Percentiles rank a stretch among this genome's conserved stretches.
Evolutionary conservation across 352 stramenopile species (phyloP).

Genomic region (Discostella stelligera): DNA sequence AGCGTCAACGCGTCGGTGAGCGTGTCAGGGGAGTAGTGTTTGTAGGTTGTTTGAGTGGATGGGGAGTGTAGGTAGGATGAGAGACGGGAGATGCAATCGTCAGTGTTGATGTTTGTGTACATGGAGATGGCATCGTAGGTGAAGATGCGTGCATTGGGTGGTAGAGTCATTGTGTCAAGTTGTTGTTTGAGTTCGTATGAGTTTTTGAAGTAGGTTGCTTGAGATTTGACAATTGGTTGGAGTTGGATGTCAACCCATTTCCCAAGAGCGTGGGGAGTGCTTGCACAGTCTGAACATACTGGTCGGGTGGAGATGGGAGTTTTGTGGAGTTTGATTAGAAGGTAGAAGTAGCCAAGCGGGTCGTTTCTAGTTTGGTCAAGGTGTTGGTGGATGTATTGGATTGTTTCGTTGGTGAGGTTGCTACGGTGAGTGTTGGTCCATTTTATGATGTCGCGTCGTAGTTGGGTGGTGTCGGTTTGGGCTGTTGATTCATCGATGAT

Average conservation of each 20-base stretch:
- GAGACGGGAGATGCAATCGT: too few relatives aligned
- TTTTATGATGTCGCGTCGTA: neutral
- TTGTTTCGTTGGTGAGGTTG: neutral
- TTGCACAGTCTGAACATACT: conserved; percentile 12
- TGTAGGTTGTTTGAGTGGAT: conserved; percentile 4
- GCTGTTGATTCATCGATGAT: conserved; percentile 8
- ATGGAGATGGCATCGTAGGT: too few relatives aligned
- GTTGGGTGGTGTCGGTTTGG: too few relatives aligned
- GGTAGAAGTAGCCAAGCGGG: conserved; percentile 40
- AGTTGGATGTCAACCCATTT: conserved; percentile 19
- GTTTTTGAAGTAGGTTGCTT: conserved; percentile 36
- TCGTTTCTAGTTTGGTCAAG: neutral
- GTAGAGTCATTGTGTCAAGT: conserved; percentile 2
- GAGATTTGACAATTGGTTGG: conserved; percentile 16
- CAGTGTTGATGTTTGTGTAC: too few relatives aligned
- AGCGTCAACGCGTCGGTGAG: conserved; percentile 17
- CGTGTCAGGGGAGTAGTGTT: too few relatives aligned
- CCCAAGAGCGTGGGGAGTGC: conserved; percentile 2
- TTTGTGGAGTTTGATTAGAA: too few relatives aligned
- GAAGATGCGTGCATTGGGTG: neutral
- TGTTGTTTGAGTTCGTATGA: conserved; percentile 26
- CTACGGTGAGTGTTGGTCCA: neutral
- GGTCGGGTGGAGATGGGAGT: neutral
- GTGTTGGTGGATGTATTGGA: conserved; percentile 11
- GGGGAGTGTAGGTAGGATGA: conserved; percentile 6